phyloP scores from a whole-genome alignment of 495 filamentous ascomycete species.

The Talaromyces proteolyticus region DNA sequence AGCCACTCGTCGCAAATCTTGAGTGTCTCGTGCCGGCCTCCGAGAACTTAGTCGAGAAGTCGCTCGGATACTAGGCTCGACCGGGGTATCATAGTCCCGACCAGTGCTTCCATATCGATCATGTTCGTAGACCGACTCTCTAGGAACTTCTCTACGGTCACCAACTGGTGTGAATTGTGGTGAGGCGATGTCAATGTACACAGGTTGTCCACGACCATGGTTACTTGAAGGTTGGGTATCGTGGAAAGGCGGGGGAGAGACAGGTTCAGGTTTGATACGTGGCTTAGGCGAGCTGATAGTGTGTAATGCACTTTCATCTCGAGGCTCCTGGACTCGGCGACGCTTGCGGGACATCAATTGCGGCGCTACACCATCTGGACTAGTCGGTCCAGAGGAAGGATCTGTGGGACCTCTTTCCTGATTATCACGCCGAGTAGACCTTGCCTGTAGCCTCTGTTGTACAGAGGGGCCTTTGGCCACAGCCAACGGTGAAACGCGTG shows the following conservation, averaged over 20 bases:
- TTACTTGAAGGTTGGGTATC: slow-evolving; percentile 32
- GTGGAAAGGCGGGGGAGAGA: slow-evolving; percentile 70
- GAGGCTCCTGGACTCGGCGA: slow-evolving; percentile 34
- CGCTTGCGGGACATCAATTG: slow-evolving; percentile 41
- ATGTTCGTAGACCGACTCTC: slow-evolving; percentile 28
- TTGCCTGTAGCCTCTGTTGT: slow-evolving; percentile 16
- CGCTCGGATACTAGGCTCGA: slow-evolving; percentile 31
- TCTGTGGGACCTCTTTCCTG: slow-evolving; percentile 17
- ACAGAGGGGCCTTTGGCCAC: slow-evolving; percentile 52
- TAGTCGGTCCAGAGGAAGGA: slow-evolving; percentile 23
- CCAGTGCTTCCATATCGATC: slow-evolving; percentile 19
- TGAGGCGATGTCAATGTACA: slow-evolving; percentile 44
- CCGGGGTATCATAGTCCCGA: slow-evolving; percentile 21
- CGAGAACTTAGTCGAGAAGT: slow-evolving; percentile 35
- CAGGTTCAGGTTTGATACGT: slow-evolving; percentile 81
- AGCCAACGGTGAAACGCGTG: slow-evolving; percentile 72
- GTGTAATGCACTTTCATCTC: slow-evolving; percentile 21
- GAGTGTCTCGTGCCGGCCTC: slow-evolving; percentile 44
- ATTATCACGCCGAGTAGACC: slow-evolving; percentile 20
- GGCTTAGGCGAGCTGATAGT: slow-evolving; percentile 36
- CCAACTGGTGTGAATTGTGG: slow-evolving; percentile 37
- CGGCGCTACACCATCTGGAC: slow-evolving; percentile 24
- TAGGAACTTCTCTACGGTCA: slow-evolving; percentile 26
- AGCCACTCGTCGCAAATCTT: slow-evolving; percentile 54
- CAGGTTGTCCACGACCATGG: slow-evolving; percentile 38